Evolutionary conservation across 192 early-diverging fungal species (phyloP), one percentile per base, ranked within the genome.

Genomic region (Coemansia sp.): DNA sequence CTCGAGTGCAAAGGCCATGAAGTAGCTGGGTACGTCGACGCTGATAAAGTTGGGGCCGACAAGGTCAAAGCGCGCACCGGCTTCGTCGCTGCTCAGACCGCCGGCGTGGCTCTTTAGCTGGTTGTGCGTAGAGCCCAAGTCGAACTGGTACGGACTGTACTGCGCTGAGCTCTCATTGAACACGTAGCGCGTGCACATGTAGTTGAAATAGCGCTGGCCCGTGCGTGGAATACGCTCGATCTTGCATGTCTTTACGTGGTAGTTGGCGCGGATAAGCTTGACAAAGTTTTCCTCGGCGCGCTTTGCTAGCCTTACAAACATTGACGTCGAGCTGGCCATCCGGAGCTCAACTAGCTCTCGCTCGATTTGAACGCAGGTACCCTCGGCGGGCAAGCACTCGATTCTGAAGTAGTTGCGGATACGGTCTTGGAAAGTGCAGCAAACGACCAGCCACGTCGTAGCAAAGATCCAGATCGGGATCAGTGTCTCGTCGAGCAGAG

Each of bases 101-200:
- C 22, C 55, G 11, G 73, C 46, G 62, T 80, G 77, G 13, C 46
- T 66, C 27, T 58, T 72, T 12, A 87, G 64, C 31, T 81, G 49
- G 20, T 39, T 62, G 57, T 92, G 74, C 34, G 85, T 88, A 8
- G 72, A 64, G 12, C 89, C 91, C 41, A 92, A 68, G 40, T 84
- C 69, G 68, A 87, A 88, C 65, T 71, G 64, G 76, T 78, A 89
- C 16, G 89, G 89, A n/a, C 84, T 86, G 73, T 89, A 93, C 27
- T 66, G 55, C 9, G 49, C 64, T 16, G 76, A 53, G 13, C 72
- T 68, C 8, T 85, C 68, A 64, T 91, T 84, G 60, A 84, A 89
- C 10, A 93, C 87, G 66, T 92, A 93, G 31, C 92, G 89, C 46
- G 90, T 87, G 76, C 89, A 92, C 72, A 91, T 86, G 65, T 87